Conservation (phyloP, 768 basidiomycete species). For the Podaxis mareebaensis region DNA sequence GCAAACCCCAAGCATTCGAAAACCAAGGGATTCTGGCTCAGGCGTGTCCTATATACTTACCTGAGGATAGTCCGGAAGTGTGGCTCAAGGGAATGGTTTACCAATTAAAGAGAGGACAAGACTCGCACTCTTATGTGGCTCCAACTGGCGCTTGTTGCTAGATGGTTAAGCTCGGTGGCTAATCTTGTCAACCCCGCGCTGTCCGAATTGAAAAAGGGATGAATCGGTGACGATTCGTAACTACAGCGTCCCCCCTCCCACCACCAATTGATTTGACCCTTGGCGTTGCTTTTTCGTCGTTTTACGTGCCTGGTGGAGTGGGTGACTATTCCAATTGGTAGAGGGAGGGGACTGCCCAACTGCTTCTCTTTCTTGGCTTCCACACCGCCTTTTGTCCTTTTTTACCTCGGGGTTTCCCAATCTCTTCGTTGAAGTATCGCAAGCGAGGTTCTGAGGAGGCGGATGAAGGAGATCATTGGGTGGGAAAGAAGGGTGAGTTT, state of each 20-base stretch:
- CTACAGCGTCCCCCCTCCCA: background rate
- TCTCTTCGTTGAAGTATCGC: background rate
- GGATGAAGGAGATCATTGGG: background rate
- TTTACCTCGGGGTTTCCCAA: background rate
- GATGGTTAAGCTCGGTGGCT: background rate
- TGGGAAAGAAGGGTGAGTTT: background rate
- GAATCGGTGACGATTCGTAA: background rate
- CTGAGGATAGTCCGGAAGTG: background rate
- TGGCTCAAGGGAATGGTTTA: background rate
- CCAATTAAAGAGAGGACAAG: background rate
- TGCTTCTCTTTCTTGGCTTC: background rate
- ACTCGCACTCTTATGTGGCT: background rate
- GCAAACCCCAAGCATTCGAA: background rate
- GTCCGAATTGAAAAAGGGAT: background rate
- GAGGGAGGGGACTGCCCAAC: background rate
- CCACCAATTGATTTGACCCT: background rate
- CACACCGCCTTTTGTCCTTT: background rate
- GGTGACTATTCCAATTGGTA: background rate
- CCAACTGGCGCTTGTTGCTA: background rate
- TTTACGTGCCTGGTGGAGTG: background rate
- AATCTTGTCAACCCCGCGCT: slow-evolving; percentile 1
- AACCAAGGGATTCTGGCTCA: background rate
- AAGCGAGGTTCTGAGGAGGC: background rate
- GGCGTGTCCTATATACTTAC: background rate
- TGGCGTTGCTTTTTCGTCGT: background rate